Evolutionary conservation across 176 grass and related monocot genomes (phyloP).

Genomic region (Saccharum officinarum): DNA sequence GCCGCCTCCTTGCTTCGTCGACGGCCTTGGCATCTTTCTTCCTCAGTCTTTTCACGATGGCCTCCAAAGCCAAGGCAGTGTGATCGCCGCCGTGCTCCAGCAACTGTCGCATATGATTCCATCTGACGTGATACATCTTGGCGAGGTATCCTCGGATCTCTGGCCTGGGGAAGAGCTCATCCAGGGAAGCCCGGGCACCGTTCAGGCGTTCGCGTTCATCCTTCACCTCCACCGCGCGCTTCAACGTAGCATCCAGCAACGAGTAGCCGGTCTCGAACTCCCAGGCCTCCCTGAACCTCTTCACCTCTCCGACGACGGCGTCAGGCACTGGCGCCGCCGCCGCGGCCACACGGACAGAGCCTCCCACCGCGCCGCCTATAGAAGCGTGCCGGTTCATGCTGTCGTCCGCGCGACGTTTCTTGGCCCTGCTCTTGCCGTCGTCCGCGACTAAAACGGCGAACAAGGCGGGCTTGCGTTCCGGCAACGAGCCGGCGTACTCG

Average conservation of each 20-base stretch:
- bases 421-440: background rate
- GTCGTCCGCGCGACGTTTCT: background rate
- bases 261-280: conserved; percentile 20
- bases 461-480: background rate
- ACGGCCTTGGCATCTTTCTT: background rate
- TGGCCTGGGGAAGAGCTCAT: conserved; percentile 18
- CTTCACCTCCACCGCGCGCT: background rate
- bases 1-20: background rate
- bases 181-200: background rate
- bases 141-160: background rate
- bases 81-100: background rate
- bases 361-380: background rate
- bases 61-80: background rate
- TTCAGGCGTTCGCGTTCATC: background rate
- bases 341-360: background rate
- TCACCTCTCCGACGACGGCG: background rate
- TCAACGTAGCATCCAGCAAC: background rate
- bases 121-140: background rate
- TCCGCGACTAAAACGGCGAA: background rate
- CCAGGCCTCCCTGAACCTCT: background rate
- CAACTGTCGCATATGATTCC: background rate
- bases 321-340: background rate
- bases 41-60: background rate
- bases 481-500: background rate
- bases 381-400: background rate